Percentiles rank a stretch among this genome's conserved stretches.
Evolutionary conservation across 768 basidiomycete genomes (phyloP).

Genomic region (Hortiboletus flavorubellus): DNA sequence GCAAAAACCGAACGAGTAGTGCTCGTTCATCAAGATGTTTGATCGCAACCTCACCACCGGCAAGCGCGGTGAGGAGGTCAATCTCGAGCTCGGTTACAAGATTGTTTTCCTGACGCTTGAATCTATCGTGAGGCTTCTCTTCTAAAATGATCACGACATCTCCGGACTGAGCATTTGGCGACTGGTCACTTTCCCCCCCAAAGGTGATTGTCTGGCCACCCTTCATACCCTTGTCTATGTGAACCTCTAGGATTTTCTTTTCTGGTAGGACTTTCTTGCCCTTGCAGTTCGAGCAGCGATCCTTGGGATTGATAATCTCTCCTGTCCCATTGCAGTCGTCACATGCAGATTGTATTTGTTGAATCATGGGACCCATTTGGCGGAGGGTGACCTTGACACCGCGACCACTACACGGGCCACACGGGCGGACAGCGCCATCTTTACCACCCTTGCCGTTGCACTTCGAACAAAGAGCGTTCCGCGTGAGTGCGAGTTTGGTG

Average conservation of each 20-base stretch:
- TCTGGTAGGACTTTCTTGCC: slow-evolving; percentile 94
- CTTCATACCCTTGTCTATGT: slow-evolving; percentile 98
- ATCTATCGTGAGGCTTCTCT: slow-evolving; percentile 86
- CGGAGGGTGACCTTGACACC: slow-evolving; percentile 89
- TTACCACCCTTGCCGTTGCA: slow-evolving; percentile 98
- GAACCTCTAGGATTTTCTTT: slow-evolving; percentile 96
- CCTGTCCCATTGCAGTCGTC: slow-evolving; percentile 92
- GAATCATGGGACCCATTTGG: slow-evolving; percentile 99
- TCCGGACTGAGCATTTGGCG: slow-evolving; percentile 84
- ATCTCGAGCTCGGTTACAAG: slow-evolving; percentile 85
- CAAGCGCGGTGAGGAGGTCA: slow-evolving; percentile 90
- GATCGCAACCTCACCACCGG: slow-evolving; percentile 86
- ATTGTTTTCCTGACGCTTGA: slow-evolving; percentile 87
- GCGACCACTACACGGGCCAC: slow-evolving; percentile 77
- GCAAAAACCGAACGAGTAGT: slow-evolving; percentile 75
- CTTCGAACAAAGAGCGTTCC: slow-evolving; percentile 89
- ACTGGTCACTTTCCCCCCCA: slow-evolving; percentile 88
- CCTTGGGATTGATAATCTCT: slow-evolving; percentile 91
- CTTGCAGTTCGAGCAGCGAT: slow-evolving; percentile 88
- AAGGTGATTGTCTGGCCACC: slow-evolving; percentile 89
- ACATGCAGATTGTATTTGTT: slow-evolving; percentile 95
- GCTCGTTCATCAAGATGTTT: slow-evolving; percentile 93
- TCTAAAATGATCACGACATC: slow-evolving; percentile 94
- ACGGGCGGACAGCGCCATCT: slow-evolving; percentile 87
- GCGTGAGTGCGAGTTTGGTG: slow-evolving; percentile 93